phyloP scores from a whole-genome alignment of 1,284 basidiomycete genomes.

The Grifola frondosa region DNA sequence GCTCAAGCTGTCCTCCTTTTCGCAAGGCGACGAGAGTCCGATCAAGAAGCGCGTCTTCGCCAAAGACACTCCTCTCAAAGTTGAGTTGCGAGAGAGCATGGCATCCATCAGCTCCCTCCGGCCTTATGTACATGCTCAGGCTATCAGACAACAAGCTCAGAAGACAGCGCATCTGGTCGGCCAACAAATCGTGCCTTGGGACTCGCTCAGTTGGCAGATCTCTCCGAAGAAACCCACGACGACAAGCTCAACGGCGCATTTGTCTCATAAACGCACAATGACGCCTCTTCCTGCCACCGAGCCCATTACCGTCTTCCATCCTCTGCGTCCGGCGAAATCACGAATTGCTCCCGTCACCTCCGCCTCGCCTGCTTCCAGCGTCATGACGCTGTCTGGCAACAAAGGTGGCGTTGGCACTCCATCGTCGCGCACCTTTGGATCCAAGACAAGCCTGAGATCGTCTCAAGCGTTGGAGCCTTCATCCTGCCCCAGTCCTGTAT shows the following conservation, averaged over 20 bases:
- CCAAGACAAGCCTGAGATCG: slow-evolving; percentile 30
- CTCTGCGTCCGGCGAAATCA: slow-evolving; percentile 50
- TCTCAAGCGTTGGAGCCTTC: slow-evolving; percentile 25
- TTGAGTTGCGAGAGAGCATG: slow-evolving; percentile 36
- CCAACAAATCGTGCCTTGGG: slow-evolving; percentile 66
- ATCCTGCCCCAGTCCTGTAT: slow-evolving; percentile 45
- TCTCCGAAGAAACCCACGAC: slow-evolving; percentile 42
- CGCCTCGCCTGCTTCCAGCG: slow-evolving; percentile 12
- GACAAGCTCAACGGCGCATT: slow-evolving; percentile 26
- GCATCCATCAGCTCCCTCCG: slow-evolving; percentile 57
- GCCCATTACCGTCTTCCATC: slow-evolving; percentile 54
- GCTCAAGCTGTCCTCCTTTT: slow-evolving; percentile 27
- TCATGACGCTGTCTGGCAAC: slow-evolving; percentile 14
- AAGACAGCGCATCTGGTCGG: slow-evolving; percentile 38
- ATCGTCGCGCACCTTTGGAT: slow-evolving; percentile 47
- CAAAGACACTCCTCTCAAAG: slow-evolving; percentile 25
- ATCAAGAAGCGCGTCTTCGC: slow-evolving; percentile 30
- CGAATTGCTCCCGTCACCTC: slow-evolving; percentile 22
- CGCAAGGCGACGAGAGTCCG: slow-evolving; percentile 37
- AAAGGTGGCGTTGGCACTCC: slow-evolving; percentile 12
- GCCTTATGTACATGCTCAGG: slow-evolving; percentile 54
- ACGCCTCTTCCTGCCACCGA: slow-evolving; percentile 52
- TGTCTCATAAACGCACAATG: slow-evolving; percentile 51
- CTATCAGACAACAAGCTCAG: slow-evolving; percentile 15
- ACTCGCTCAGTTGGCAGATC: slow-evolving; percentile 45